These are phyloP conservation scores for Yarrowia phangngaensis DNA, from an alignment of 805 yeast genomes.

Conservation along the genomic window DNA sequence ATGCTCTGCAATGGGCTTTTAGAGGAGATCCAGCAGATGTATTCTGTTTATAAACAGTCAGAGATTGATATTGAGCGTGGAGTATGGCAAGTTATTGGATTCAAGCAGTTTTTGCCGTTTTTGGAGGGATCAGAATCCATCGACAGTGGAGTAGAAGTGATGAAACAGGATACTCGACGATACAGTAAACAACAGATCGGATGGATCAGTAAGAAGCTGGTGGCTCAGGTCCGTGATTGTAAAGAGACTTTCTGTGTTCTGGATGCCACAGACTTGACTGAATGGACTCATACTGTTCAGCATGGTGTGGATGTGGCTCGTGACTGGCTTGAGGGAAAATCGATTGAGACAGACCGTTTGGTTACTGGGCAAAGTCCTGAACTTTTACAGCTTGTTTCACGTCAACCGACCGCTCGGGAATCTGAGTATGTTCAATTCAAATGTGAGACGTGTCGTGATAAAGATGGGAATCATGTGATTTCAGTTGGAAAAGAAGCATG, in stretches of 20 bases:
- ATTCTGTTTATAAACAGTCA: conserved; percentile 40
- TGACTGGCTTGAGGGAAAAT: conserved; percentile 39
- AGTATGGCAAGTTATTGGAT: conserved; percentile 91
- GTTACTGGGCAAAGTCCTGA: conserved; percentile 11
- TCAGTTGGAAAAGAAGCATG: conserved; percentile 72
- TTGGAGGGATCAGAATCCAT: conserved; percentile 34
- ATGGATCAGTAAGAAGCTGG: conserved; percentile 76
- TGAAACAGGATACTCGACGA: conserved; percentile 80
- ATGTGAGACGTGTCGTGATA: conserved; percentile 63
- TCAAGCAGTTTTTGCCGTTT: conserved; percentile 83
- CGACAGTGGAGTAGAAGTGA: conserved; percentile 56
- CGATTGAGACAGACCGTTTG: neutral
- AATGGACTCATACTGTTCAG: conserved; percentile 56
- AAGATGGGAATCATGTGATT: conserved; percentile 50
- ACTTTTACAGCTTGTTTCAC: neutral
- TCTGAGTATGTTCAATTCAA: conserved; percentile 60
- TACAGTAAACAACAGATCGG: conserved; percentile 86
- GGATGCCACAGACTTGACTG: conserved; percentile 67
- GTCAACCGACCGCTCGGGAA: neutral
- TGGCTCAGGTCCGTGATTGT: conserved; percentile 53
- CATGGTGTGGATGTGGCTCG: conserved; percentile 53
- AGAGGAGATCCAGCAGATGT: conserved; percentile 63
- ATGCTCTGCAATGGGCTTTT: conserved; percentile 73
- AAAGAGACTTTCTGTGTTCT: conserved; percentile 65
- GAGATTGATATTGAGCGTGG: conserved; percentile 59